Evolutionary conservation across 2,329 filamentous ascomycete genomes (phyloP).

Genomic region (Leptosphaerulina australis): DNA sequence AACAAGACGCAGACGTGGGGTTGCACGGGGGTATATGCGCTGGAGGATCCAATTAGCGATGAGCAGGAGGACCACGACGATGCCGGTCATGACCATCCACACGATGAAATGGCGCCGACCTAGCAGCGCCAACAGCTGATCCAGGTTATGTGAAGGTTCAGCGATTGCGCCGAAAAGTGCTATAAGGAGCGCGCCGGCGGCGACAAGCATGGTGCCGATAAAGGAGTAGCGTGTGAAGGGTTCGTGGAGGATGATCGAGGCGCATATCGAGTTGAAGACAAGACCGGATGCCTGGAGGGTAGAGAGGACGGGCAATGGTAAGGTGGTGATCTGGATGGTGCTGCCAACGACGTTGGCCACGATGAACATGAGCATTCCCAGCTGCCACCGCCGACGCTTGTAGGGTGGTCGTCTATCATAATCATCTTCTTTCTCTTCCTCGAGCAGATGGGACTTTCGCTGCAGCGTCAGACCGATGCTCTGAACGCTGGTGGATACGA

Average conservation of each 20-base stretch:
- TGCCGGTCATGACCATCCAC: constrained; percentile 83
- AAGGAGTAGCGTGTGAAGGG: constrained; percentile 95
- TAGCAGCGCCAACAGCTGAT: constrained; percentile 79
- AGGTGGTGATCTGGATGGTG: constrained; percentile 94
- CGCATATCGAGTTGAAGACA: constrained; percentile 98
- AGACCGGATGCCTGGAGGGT: constrained; percentile 89
- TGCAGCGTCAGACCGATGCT: constrained; percentile 94
- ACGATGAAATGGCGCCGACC: constrained; percentile 75
- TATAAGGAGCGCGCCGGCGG: constrained; percentile 85
- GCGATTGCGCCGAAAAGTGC: constrained; percentile 93
- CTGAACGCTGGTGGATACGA: constrained; percentile 92
- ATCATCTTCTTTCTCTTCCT: constrained; percentile 86
- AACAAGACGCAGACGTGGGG: constrained; percentile 72
- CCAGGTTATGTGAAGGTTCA: constrained; percentile 85
- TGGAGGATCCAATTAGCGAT: constrained; percentile 51
- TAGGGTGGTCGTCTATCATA: constrained; percentile 85
- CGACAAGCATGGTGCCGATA: constrained; percentile 86
- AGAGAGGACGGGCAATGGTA: constrained; percentile 91
- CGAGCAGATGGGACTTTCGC: constrained; percentile 96
- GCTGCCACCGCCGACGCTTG: constrained; percentile 88
- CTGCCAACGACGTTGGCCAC: constrained; percentile 92
- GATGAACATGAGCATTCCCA: constrained; percentile 97
- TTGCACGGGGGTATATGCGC: constrained; percentile 51
- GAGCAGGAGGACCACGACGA: constrained; percentile 74
- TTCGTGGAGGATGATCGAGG: constrained; percentile 88